Evolutionary conservation across 352 stramenopile genomes (phyloP), one percentile per base, ranked within the genome.

Genomic region (Globisporangium ultimum): DNA sequence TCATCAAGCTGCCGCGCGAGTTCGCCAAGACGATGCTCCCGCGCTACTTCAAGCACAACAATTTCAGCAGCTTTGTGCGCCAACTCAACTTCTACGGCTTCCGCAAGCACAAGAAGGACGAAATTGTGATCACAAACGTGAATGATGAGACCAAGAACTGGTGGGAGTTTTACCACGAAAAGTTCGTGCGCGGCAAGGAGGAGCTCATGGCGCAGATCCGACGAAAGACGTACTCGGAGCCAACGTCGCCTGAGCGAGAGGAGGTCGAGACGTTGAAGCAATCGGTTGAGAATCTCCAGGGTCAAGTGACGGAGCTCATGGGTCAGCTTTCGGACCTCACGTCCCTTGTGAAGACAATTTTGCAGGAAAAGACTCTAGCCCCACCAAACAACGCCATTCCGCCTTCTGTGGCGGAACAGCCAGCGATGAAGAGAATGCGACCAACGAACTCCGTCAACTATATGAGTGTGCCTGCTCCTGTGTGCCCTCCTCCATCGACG

Each of bases 81-180:
- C 91, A 97, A 66, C 79, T 97, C 49, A 97, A 97, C 71, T 97
- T 97, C 59, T 97, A 97, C 64, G 90, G 90, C 47, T 97, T 97
- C 72, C 90, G 89, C 56, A 97, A 97, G 68, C 84, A 95, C 72
- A 95, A 96, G 72, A 91, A 93, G 60, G 86, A 93, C 58, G 86
- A 95, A 69, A 93, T 93, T 60, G 81, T 92, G 56, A 87, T 95
- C 58, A 74, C 73, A 45, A 84, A 70, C 22, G 74, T 79, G 41
- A 67, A 88, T 58, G 84, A 93, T 56, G 78, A 91, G 69, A 87
- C 78, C 52, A 87, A 87, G 63, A 87, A 91, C 58, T 95, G 87
- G 83, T 96, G 88, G 88, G 87, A 96, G 72, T 97, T 97, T 60
- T 93, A 94, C 66, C 89, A 97, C 63, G 84, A 93, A 22, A 92